Evolutionary conservation across 2,329 filamentous ascomycete species (phyloP).

Genomic region (Stenocarpella maydis): DNA sequence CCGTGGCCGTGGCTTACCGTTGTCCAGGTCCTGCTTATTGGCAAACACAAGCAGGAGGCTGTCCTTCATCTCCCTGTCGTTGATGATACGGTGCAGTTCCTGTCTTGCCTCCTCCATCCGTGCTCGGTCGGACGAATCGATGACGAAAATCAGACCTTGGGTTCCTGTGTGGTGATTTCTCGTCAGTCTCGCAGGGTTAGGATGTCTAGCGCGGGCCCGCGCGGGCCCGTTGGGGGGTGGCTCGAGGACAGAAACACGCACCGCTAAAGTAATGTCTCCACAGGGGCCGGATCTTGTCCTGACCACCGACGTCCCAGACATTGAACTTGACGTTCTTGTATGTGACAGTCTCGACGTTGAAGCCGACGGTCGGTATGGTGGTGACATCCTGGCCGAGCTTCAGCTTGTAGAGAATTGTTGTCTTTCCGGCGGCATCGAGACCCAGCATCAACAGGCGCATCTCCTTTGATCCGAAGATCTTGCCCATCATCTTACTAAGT

Average conservation of each 20-base stretch:
- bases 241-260: conserved; percentile 47
- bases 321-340: conserved; percentile 99
- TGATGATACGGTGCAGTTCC: conserved; percentile 96
- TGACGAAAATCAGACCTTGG: conserved; percentile 97
- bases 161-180: conserved; percentile 69
- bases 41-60: conserved; percentile 94
- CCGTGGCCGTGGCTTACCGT: conserved; percentile 63
- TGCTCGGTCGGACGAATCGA: conserved; percentile 91
- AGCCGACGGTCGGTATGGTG: conserved; percentile 97
- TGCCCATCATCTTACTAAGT: conserved; percentile 96
- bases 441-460: conserved; percentile 99
- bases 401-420: conserved; percentile 98
- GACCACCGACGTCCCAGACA: conserved; percentile 97
- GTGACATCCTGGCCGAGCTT: conserved; percentile 98
- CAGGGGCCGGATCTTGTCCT: conserved; percentile 97
- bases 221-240: neutral
- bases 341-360: conserved; percentile 98
- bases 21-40: conserved; percentile 96
- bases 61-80: conserved; percentile 97
- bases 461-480: conserved; percentile 99
- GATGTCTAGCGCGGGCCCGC: too few species aligned
- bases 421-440: conserved; percentile 97
- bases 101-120: conserved; percentile 93
- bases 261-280: conserved; percentile 98
- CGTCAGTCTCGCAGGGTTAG: conserved; percentile 20